Percentiles rank a stretch among this genome's conserved stretches.
These are phyloP conservation scores for Tubosaeta sp. DNA, from an alignment of 768 basidiomycete species.

Conservation along the genomic window DNA sequence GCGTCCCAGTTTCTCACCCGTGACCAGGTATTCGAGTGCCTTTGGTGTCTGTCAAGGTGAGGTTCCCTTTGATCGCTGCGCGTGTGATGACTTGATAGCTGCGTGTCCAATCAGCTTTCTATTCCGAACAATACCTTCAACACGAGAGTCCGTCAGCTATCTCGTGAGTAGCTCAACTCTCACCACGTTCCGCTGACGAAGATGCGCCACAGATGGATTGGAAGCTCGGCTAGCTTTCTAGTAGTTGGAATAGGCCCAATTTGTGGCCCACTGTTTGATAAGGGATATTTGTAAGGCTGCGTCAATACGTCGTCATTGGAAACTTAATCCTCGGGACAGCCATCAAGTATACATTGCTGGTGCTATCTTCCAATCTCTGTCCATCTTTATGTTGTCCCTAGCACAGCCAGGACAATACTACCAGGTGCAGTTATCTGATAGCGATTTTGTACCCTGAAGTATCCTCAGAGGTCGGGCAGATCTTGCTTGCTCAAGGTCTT, in stretches of 20 bases:
- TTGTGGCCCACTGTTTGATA: conserved; percentile 24
- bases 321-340: conserved; percentile 2
- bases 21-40: conserved; percentile 13
- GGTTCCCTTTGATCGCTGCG: no score
- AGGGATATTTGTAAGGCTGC: conserved; percentile 25
- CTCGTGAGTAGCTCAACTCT: conserved; percentile 12
- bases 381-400: conserved; percentile 38
- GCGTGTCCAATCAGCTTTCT: conserved; percentile 13
- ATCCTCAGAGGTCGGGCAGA: conserved; percentile 15
- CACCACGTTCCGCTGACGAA: background rate
- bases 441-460: background rate
- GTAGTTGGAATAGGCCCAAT: conserved; percentile 18
- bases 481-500: conserved; percentile 46
- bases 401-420: conserved; percentile 26
- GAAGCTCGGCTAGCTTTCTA: conserved; percentile 17
- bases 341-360: conserved; percentile 21
- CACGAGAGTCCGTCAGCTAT: conserved; percentile 20
- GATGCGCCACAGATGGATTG: conserved; percentile 24
- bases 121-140: conserved; percentile 17
- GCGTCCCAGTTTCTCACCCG: background rate
- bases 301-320: no score
- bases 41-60: conserved; percentile 30
- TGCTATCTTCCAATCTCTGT: conserved; percentile 24
- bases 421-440: background rate
- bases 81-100: background rate